phyloP scores from a whole-genome alignment of 495 filamentous ascomycete genomes.

The Penicillium parvum region DNA sequence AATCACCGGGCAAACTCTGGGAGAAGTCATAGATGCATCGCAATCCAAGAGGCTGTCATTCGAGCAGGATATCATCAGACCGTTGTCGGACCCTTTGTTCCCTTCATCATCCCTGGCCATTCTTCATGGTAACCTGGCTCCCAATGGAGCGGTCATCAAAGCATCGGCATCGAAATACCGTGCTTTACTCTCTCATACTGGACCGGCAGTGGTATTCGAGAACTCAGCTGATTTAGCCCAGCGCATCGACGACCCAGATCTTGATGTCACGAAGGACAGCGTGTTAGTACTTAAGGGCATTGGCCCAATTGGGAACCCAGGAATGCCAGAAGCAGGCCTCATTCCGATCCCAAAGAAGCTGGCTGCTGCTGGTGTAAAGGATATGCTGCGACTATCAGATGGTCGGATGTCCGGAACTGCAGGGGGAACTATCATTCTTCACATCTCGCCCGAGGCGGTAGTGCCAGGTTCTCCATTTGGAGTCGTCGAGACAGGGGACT shows the following conservation, averaged over 20 bases:
- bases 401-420: slow-evolving; percentile 67
- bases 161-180: slow-evolving; percentile 57
- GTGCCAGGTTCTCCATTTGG: slow-evolving; percentile 54
- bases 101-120: slow-evolving; percentile 52
- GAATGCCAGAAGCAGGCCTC: slow-evolving; percentile 66
- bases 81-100: slow-evolving; percentile 50
- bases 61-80: slow-evolving; percentile 45
- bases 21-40: slow-evolving; percentile 46
- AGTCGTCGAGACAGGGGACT: slow-evolving; percentile 55
- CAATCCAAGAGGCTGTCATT: slow-evolving; percentile 42
- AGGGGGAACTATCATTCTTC: slow-evolving; percentile 63
- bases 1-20: slow-evolving; percentile 55
- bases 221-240: slow-evolving; percentile 51
- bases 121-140: slow-evolving; percentile 52
- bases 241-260: slow-evolving; percentile 53
- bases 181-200: slow-evolving; percentile 46
- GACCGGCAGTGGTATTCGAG: slow-evolving; percentile 56
- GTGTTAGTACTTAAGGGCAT: slow-evolving; percentile 59
- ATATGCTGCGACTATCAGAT: slow-evolving; percentile 65
- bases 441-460: slow-evolving; percentile 60
- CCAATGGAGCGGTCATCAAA: slow-evolving; percentile 57
- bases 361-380: slow-evolving; percentile 51
- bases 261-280: slow-evolving; percentile 48
- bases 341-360: slow-evolving; percentile 63
- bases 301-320: slow-evolving; percentile 60